Base-by-base conservation (phyloP, 768 basidiomycete species). In the Agaricus sinodeliciosus region DNA sequence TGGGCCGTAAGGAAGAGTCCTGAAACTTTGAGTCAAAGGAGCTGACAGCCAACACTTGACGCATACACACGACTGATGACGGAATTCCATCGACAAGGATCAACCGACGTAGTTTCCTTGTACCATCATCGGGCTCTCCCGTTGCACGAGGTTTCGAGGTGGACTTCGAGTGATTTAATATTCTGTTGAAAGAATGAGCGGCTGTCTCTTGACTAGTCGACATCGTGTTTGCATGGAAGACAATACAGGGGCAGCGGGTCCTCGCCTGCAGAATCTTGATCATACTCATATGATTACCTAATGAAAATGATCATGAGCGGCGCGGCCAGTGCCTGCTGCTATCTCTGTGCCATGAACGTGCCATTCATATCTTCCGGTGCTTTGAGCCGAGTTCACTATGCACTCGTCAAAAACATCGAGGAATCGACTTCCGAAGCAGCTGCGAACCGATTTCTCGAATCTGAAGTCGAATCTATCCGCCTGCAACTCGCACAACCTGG, bases 11-110 rank as follows among this genome's bases (percentile, higher is more conserved):
- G n/a, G 85, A 85, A 12, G 85, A 71, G 58, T 92, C 91, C 91
- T 90, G 49, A 34, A 43, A 22, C 11, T 12, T 11, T 44, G 36
- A 26, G 47, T 57, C 40, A 48, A 25, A 47, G 25, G 18, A 26
- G 12, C 13, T 8, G 22, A 25, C 34, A 22, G 26, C 3, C 22
- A 39, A 15, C 26, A 26, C 40, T 13, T 26, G 19, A 49, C 25
- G 26, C 11, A 19, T 31, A 77, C 85, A 55, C 65, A 91, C 93
- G 39, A 75, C 72, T 41, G 78, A 69, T 12, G 87, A 87, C 15
- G 93, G 93, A 53, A 95, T 90, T 7, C 91, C 91, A 55, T 94
- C 93, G 18, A 92, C 89, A 28, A 96, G 80, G 43, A 96, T 93
- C 71, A 93, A 72, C 35, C 93, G 79, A 39, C 93, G 73, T 51